These are phyloP conservation scores for Gamarada debralockiae DNA, from an alignment of 495 filamentous ascomycete species.

Conservation along the genomic window DNA sequence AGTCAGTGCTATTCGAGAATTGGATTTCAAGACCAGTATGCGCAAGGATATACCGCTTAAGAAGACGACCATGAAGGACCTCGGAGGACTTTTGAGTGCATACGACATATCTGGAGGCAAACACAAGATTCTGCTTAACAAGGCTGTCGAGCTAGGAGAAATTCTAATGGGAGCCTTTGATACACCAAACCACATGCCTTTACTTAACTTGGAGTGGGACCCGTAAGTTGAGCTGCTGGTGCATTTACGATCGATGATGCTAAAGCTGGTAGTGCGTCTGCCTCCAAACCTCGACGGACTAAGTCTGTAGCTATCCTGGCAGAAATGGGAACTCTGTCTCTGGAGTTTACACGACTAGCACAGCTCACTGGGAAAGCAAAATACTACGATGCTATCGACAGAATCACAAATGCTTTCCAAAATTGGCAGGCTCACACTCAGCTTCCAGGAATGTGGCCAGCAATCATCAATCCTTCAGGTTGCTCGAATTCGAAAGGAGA, in stretches of 20 bases:
- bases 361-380: slow-evolving; percentile 81
- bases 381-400: slow-evolving; percentile 90
- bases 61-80: slow-evolving; percentile 80
- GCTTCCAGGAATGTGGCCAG: slow-evolving; percentile 81
- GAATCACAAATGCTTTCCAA: slow-evolving; percentile 82
- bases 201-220: slow-evolving; percentile 78
- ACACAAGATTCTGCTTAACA: slow-evolving; percentile 70
- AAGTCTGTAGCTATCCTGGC: slow-evolving; percentile 27
- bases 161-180: slow-evolving; percentile 87
- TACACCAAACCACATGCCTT: slow-evolving; percentile 90
- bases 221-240: slow-evolving; percentile 56
- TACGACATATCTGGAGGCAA: slow-evolving; percentile 72
- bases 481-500: not conserved
- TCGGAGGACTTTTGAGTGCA: slow-evolving; percentile 80
- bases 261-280: slow-evolving; percentile 5
- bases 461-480: slow-evolving; percentile 15
- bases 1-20: slow-evolving; percentile 63
- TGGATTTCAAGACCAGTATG: slow-evolving; percentile 80
- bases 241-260: not conserved
- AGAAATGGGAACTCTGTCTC: slow-evolving; percentile 70
- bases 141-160: slow-evolving; percentile 82
- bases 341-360: slow-evolving; percentile 92
- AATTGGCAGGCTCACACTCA: slow-evolving; percentile 63
- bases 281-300: slow-evolving; percentile 45
- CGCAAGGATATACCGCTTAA: slow-evolving; percentile 64